These are phyloP conservation scores for Maudiozyma bulderi DNA, from an alignment of 805 yeast genomes.

Conservation along the genomic window DNA sequence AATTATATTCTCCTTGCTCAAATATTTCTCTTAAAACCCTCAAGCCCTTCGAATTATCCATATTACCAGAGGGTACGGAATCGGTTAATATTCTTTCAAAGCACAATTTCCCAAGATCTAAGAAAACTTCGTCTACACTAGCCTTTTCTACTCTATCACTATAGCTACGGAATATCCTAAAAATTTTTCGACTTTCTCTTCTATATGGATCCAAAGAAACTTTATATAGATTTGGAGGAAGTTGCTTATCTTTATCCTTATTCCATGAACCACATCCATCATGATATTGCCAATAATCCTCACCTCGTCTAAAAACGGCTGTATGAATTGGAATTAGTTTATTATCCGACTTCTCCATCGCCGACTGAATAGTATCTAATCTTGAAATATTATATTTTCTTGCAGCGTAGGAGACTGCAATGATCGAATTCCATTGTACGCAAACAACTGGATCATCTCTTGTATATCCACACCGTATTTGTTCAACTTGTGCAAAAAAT, in stretches of 20 bases:
- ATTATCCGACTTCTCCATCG: constrained; percentile 65
- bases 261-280: constrained; percentile 30
- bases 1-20: constrained; percentile 16
- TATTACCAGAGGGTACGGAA: constrained; percentile 1
- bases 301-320: constrained; percentile 86
- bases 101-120: constrained; percentile 70
- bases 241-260: constrained; percentile 35
- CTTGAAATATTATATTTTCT: constrained; percentile 72
- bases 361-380: constrained; percentile 62
- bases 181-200: constrained; percentile 72
- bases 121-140: constrained; percentile 86
- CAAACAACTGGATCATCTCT: constrained; percentile 80
- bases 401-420: constrained; percentile 89
- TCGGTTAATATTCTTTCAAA: constrained; percentile 31
- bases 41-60: neutral
- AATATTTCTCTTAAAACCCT: constrained; percentile 14
- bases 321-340: constrained; percentile 72
- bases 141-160: constrained; percentile 82
- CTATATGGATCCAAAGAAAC: constrained; percentile 89
- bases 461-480: constrained; percentile 55
- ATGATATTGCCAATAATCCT: constrained; percentile 69
- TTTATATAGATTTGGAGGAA: constrained; percentile 62
- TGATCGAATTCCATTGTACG: constrained; percentile 83
- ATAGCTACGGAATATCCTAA: constrained; percentile 48
- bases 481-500: constrained; percentile 92